These are phyloP conservation scores for Tricholoma terreum DNA, from an alignment of 768 basidiomycete genomes.

Conservation along the genomic window DNA sequence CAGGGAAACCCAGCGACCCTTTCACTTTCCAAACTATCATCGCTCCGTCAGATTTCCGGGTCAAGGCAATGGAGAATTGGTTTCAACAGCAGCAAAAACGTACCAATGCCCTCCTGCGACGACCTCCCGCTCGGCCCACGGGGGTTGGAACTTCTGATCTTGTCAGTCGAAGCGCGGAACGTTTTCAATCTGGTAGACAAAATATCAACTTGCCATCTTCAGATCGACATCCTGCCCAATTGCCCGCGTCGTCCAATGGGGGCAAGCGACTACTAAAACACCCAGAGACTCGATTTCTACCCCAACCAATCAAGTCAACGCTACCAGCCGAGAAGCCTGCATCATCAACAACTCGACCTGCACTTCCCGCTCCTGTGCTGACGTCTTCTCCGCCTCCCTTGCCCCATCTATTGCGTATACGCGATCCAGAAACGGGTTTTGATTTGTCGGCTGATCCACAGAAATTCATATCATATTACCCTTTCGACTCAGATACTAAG, in stretches of 20 bases:
- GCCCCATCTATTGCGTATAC: constrained; percentile 35
- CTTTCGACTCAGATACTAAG: neutral
- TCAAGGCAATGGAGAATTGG: constrained; percentile 82
- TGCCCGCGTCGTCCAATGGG: neutral
- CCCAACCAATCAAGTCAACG: constrained; percentile 1
- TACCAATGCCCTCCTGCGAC: constrained; percentile 24
- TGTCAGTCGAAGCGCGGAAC: neutral
- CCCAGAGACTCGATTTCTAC: neutral
- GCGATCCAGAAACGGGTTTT: constrained; percentile 16
- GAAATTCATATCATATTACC: constrained; percentile 6
- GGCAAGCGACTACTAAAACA: neutral
- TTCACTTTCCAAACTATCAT: constrained; percentile 62
- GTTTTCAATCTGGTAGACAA: neutral
- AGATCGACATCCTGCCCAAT: neutral
- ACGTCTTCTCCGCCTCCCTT: constrained; percentile 40
- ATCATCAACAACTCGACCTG: constrained; percentile 4
- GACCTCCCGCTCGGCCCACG: constrained; percentile 1
- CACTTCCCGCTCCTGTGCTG: constrained; percentile 6
- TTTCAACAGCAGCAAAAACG: constrained; percentile 54
- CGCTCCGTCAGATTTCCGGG: constrained; percentile 67
- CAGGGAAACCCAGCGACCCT: constrained; percentile 32
- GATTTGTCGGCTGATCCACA: constrained; percentile 22
- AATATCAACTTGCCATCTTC: neutral
- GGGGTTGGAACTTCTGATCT: constrained; percentile 2
- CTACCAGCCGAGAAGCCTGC: constrained; percentile 3